Evolutionary conservation across 2,329 filamentous ascomycete genomes (phyloP).

Genomic region (Apiospora pterosperma): DNA sequence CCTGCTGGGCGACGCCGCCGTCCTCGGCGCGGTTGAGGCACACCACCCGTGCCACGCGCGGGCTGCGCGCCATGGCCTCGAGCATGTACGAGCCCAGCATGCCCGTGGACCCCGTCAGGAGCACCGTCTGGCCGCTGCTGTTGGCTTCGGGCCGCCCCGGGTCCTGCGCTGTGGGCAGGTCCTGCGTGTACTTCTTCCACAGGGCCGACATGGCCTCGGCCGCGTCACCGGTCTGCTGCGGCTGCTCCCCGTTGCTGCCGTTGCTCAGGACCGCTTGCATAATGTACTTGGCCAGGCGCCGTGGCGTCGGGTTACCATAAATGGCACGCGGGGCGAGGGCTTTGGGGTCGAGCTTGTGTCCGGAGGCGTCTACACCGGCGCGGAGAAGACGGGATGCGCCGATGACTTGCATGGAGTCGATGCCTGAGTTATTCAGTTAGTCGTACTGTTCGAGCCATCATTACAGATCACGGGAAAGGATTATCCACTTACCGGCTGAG

Average conservation of each 20-base stretch:
- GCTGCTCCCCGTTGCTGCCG: constrained; percentile 8
- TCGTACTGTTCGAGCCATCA: neutral
- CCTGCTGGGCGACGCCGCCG: constrained; percentile 36
- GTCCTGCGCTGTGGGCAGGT: constrained; percentile 17
- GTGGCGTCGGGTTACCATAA: constrained; percentile 34
- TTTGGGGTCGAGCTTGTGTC: constrained; percentile 16
- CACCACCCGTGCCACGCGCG: constrained; percentile 37
- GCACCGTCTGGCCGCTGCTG: constrained; percentile 34
- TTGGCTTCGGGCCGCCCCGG: constrained; percentile 24
- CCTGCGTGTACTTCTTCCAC: constrained; percentile 31
- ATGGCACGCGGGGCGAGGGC: constrained; percentile 33
- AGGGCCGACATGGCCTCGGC: constrained; percentile 29
- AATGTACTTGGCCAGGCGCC: constrained; percentile 31
- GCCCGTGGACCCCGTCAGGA: constrained; percentile 48
- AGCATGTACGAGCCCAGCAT: constrained; percentile 47
- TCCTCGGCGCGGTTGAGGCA: constrained; percentile 47
- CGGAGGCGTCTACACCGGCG: constrained; percentile 27
- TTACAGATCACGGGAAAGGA: neutral
- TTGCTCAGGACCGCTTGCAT: constrained; percentile 18
- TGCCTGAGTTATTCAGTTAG: constrained; percentile 16
- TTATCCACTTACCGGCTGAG: too few relatives aligned
- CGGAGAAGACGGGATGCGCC: constrained; percentile 32
- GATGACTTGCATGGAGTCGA: constrained; percentile 41
- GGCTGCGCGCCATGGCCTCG: constrained; percentile 29
- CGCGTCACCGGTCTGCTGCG: constrained; percentile 16